Evolutionary conservation across 495 filamentous ascomycete species (phyloP).

Genomic region (Lophium mytilinum): DNA sequence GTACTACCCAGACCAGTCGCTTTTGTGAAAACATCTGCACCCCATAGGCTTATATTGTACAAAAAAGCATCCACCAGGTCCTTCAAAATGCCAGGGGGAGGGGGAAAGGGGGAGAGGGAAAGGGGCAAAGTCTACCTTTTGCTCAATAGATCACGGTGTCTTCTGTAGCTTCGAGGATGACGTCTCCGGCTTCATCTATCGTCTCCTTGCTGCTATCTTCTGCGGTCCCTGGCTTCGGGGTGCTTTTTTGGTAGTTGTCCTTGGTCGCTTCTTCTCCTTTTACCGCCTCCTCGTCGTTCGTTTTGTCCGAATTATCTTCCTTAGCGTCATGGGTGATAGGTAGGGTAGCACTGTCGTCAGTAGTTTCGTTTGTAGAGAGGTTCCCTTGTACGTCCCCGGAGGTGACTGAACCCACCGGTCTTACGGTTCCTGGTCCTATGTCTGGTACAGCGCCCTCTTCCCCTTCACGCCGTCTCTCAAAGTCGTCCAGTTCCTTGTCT

Average conservation of each 20-base stretch:
- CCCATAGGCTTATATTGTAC: too few species aligned
- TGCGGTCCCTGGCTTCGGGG: background rate
- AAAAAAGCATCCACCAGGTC: too few species aligned
- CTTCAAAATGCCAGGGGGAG: too few species aligned
- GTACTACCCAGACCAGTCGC: too few species aligned
- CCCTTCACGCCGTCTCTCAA: conserved; percentile 36
- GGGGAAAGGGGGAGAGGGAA: too few species aligned
- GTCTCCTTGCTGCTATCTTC: conserved; percentile 19
- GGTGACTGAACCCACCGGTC: background rate
- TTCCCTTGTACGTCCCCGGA: conserved; percentile 5
- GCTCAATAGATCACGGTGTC: conserved; percentile 35
- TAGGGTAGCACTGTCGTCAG: conserved; percentile 6
- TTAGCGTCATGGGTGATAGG: background rate
- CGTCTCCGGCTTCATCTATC: conserved; percentile 29
- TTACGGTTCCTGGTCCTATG: conserved; percentile 15
- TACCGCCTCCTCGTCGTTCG: conserved; percentile 8
- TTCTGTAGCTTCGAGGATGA: conserved; percentile 34
- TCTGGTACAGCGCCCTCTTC: conserved; percentile 18
- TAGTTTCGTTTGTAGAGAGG: conserved; percentile 6
- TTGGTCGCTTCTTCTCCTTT: background rate
- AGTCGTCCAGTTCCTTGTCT: conserved; percentile 43
- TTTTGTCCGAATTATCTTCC: conserved; percentile 5
- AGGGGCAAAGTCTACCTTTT: too few species aligned
- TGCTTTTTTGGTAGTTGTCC: background rate
- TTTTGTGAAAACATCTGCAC: too few species aligned